Percentiles rank a stretch among this genome's conserved stretches.
Conservation (phyloP, 345 rosid species). For the Citrus hindsii region DNA sequence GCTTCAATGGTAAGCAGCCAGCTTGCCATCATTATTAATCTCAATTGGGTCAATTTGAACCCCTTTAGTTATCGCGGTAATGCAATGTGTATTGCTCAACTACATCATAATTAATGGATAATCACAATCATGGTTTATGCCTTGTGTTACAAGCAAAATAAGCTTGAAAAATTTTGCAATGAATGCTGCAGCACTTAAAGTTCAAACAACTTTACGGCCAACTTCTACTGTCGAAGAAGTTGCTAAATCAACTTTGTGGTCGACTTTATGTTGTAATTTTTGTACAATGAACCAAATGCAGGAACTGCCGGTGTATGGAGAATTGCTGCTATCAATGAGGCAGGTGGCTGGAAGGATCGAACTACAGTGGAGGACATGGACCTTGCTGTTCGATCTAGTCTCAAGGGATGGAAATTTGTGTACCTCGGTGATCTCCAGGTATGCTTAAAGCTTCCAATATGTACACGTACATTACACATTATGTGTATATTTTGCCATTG, state of each 20-base stretch:
- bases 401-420: slow-evolving; percentile 95
- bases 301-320: slow-evolving; percentile 99
- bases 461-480: background rate
- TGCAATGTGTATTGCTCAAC: background rate
- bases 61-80: background rate
- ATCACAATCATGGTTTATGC: background rate
- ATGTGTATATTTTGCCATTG: background rate
- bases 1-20: slow-evolving; percentile 75
- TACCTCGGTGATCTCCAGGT: slow-evolving; percentile 99
- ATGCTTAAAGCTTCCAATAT: background rate
- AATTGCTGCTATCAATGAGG: slow-evolving; percentile 96
- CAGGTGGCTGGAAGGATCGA: slow-evolving; percentile 99
- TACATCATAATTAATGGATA: background rate
- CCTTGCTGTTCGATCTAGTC: slow-evolving; percentile 95
- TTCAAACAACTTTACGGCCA: background rate
- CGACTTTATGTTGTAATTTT: background rate
- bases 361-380: slow-evolving; percentile 99
- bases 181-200: background rate
- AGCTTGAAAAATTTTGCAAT: background rate
- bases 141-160: background rate
- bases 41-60: background rate
- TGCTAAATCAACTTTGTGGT: background rate
- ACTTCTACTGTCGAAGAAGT: background rate
- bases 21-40: background rate
- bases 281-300: slow-evolving; percentile 22